phyloP scores from a whole-genome alignment of 805 yeast species.

The Cyberlindnera euphorbiiphila region DNA sequence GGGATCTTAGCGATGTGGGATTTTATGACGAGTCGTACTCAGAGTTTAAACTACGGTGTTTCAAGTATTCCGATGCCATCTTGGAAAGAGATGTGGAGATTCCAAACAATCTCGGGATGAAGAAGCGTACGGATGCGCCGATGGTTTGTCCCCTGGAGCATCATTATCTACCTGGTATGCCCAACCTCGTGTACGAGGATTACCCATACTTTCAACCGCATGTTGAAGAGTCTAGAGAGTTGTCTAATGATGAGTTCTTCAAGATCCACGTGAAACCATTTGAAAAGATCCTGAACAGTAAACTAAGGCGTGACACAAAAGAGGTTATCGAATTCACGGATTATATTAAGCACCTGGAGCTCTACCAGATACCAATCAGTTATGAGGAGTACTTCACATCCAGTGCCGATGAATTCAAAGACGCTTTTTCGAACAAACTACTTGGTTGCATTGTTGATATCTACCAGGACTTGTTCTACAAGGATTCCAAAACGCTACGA shows the following conservation, averaged over 20 bases:
- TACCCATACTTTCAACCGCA: slow-evolving; percentile 26
- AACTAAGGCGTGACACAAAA: slow-evolving; percentile 1
- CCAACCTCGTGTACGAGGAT: slow-evolving; percentile 22
- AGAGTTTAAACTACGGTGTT: slow-evolving; percentile 9
- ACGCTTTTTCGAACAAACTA: slow-evolving; percentile 13
- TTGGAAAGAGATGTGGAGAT: slow-evolving; percentile 24
- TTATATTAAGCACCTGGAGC: slow-evolving; percentile 11
- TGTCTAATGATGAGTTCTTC: slow-evolving; percentile 17
- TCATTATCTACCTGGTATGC: slow-evolving; percentile 23
- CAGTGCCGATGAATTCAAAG: slow-evolving; percentile 16
- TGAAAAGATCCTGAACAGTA: slow-evolving; percentile 8
- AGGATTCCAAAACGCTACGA: slow-evolving; percentile 9
- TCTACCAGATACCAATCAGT: slow-evolving; percentile 16
- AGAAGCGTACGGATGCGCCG: slow-evolving; percentile 3
- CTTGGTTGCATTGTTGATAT: slow-evolving; percentile 11
- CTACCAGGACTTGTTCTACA: slow-evolving; percentile 9
- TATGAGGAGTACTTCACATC: slow-evolving; percentile 15
- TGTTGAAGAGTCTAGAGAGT: slow-evolving; percentile 14
- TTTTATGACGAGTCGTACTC: slow-evolving; percentile 15
- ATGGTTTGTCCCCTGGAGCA: slow-evolving; percentile 18
- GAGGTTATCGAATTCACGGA: slow-evolving; percentile 7
- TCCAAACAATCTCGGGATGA: slow-evolving; percentile 22
- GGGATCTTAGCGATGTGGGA: slow-evolving; percentile 22
- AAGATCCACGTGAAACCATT: slow-evolving; percentile 14
- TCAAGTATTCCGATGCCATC: slow-evolving; percentile 16